A percentile compares a stretch with the other conserved stretches of the same genome.
These are phyloP conservation scores for Mikania micrantha DNA, from an alignment of 129 eudicot species.

Conservation along the genomic window DNA sequence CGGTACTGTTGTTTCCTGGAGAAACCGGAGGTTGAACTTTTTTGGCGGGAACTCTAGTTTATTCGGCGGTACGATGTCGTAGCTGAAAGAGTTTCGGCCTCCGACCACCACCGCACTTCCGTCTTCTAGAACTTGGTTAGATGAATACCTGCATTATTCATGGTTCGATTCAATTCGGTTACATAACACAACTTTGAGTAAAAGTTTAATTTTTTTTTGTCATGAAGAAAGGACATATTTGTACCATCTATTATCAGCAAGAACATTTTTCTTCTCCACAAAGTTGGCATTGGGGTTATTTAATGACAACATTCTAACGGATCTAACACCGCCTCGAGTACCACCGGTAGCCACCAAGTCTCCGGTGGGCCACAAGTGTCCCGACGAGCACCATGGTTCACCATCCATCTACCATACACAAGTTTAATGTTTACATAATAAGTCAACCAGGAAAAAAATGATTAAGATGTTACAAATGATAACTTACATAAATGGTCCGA, in stretches of 20 bases:
- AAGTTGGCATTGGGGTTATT: constrained; percentile 37
- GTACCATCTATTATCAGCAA: constrained; percentile 59
- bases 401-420: constrained; percentile 33
- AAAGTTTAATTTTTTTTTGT: background rate
- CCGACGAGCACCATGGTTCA: constrained; percentile 93
- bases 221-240: background rate
- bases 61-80: no score
- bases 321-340: constrained; percentile 32
- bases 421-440: background rate
- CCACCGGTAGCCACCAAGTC: constrained; percentile 73
- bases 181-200: background rate
- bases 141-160: background rate
- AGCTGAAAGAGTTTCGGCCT: no score
- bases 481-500: constrained; percentile 44
- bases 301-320: constrained; percentile 34
- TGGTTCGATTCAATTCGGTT: background rate
- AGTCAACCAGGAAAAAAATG: background rate
- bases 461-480: background rate
- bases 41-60: no score
- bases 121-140: no score
- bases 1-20: no score
- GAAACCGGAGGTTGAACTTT: no score
- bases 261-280: constrained; percentile 34
- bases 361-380: constrained; percentile 54
- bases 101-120: no score